Evolutionary conservation across 176 grass and related monocot species (phyloP).

Genomic region (Paspalum vaginatum): DNA sequence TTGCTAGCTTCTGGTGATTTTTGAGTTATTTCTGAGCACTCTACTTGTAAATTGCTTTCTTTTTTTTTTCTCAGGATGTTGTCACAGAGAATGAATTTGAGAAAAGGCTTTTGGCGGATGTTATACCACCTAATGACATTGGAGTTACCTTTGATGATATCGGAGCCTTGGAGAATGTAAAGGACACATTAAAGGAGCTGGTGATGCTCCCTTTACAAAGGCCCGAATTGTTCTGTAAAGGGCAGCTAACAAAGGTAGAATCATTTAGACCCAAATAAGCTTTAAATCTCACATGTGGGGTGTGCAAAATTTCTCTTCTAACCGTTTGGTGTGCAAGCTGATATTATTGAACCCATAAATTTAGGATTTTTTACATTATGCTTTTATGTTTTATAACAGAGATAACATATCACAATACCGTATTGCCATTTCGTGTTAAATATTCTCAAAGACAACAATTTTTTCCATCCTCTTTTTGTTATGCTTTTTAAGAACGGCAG

Average conservation of each 20-base stretch:
- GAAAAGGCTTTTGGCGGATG: conserved; percentile 93
- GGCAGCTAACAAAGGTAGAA: conserved; percentile 93
- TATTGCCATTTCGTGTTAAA: conserved; percentile 24
- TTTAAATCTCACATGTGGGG: not conserved
- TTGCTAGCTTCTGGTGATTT: conserved; percentile 30
- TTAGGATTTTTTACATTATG: not conserved
- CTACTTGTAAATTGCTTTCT: conserved; percentile 25
- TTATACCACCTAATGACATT: conserved; percentile 98
- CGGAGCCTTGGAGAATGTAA: conserved; percentile 98
- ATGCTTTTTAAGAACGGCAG: no score
- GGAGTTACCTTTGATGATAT: conserved; percentile 99
- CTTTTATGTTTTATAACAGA: not conserved
- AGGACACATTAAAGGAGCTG: conserved; percentile 95
- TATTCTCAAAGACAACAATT: not conserved
- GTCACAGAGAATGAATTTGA: conserved; percentile 98
- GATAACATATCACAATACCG: not conserved
- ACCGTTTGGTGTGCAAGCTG: not conserved
- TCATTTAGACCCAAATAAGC: conserved; percentile 13
- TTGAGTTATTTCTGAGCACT: not conserved
- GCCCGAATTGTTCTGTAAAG: conserved; percentile 98
- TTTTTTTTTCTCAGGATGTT: conserved; percentile 72
- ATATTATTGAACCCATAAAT: not conserved
- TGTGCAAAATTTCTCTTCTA: not conserved
- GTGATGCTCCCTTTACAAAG: conserved; percentile 99
- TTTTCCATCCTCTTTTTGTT: no score